phyloP scores from a whole-genome alignment of 306 rosid species.

The Oxytropis ochrocephala region DNA sequence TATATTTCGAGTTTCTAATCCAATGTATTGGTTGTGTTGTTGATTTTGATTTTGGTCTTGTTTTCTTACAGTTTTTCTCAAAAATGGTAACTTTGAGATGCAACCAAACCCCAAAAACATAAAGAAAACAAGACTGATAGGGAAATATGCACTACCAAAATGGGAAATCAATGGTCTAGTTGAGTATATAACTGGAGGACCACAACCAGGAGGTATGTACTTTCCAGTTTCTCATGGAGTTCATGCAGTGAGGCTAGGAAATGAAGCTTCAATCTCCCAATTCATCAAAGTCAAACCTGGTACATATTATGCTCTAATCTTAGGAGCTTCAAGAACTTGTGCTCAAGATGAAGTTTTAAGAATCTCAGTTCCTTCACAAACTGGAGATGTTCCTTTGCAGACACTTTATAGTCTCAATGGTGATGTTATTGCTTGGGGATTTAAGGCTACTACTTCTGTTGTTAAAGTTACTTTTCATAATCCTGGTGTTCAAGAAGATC shows the following conservation, averaged over 20 bases:
- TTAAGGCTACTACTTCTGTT: conserved; percentile 30
- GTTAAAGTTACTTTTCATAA: conserved; percentile 64
- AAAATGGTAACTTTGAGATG: conserved; percentile 82
- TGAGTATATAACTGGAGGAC: conserved; percentile 81
- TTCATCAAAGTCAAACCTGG: conserved; percentile 53
- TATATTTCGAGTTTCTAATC: neutral
- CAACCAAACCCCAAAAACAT: conserved; percentile 46
- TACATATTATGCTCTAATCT: conserved; percentile 58
- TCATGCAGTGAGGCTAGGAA: conserved; percentile 96
- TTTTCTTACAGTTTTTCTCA: conserved; percentile 35
- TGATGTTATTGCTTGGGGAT: conserved; percentile 82
- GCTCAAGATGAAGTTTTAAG: conserved; percentile 89
- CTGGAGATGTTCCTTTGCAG: conserved; percentile 83
- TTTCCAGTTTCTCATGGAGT: conserved; percentile 69
- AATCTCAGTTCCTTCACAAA: conserved; percentile 57
- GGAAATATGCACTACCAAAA: conserved; percentile 64
- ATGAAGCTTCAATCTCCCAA: conserved; percentile 86
- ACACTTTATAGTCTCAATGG: conserved; percentile 78
- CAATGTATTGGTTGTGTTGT: neutral
- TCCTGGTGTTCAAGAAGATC: conserved; percentile 87
- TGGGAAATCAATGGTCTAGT: conserved; percentile 88
- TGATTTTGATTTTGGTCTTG: neutral
- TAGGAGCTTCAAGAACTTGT: conserved; percentile 89
- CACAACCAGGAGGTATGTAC: conserved; percentile 94
- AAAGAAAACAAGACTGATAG: conserved; percentile 52